Evolutionary conservation across 2,329 filamentous ascomycete genomes (phyloP).

Genomic region (Ceratocystiopsis brevicomis): DNA sequence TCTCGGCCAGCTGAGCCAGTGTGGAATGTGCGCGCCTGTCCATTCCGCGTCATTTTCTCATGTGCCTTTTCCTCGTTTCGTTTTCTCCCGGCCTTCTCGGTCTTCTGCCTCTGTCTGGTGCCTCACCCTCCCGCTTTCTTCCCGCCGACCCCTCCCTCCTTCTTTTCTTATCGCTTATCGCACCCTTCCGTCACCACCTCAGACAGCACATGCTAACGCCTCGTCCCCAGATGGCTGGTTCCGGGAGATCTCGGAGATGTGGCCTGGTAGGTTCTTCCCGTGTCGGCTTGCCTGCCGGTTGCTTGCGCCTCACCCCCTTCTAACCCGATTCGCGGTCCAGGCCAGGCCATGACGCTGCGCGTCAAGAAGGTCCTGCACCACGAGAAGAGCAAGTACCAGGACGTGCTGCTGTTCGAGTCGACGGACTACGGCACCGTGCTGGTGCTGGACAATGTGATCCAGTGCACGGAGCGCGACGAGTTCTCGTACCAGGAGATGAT

Average conservation of each 20-base stretch:
- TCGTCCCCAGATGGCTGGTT: constrained; percentile 82
- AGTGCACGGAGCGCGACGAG: constrained; percentile 95
- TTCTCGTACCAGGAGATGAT: constrained; percentile 99
- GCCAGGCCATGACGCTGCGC: constrained; percentile 95
- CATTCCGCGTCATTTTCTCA: no score
- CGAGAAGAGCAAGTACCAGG: constrained; percentile 98
- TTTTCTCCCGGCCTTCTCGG: no score
- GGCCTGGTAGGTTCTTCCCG: constrained; percentile 43
- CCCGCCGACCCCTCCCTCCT: constrained; percentile 1
- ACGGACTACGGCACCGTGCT: constrained; percentile 92
- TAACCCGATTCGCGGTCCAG: constrained; percentile 18
- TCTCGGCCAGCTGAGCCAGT: no score
- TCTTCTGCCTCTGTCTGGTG: neutral
- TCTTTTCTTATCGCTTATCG: constrained; percentile 7
- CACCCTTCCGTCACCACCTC: neutral
- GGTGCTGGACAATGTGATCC: constrained; percentile 96
- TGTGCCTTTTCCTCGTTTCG: no score
- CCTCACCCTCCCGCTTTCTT: constrained; percentile 5
- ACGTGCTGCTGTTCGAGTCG: constrained; percentile 96
- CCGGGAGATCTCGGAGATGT: constrained; percentile 97
- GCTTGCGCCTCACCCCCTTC: neutral
- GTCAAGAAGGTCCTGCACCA: constrained; percentile 97
- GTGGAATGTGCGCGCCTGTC: no score
- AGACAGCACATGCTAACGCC: neutral
- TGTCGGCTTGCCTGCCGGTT: neutral